These are phyloP conservation scores for Sugiyamaella japonica DNA, from an alignment of 1,139 yeast species.

Conservation along the genomic window DNA sequence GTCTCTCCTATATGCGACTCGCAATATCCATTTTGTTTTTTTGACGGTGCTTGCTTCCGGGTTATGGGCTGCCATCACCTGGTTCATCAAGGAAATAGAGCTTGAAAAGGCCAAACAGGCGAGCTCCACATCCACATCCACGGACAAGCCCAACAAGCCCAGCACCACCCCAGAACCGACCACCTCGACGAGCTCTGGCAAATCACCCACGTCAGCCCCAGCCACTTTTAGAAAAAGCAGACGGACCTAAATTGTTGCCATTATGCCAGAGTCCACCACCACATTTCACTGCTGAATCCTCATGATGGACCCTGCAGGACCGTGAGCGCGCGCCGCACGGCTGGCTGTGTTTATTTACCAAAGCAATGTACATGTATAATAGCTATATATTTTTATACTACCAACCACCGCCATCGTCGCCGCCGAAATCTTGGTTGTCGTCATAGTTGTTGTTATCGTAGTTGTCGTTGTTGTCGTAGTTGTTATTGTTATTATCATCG, in stretches of 20 bases:
- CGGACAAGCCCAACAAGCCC: neutral
- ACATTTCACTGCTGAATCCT: too few species aligned
- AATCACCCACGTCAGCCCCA: constrained; percentile 8
- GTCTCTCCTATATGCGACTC: constrained; percentile 60
- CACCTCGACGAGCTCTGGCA: constrained; percentile 16
- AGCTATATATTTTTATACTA: neutral
- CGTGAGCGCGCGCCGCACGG: too few species aligned
- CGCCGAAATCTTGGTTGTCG: constrained; percentile 7
- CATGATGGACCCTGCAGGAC: too few species aligned
- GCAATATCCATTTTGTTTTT: constrained; percentile 75
- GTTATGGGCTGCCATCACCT: constrained; percentile 77
- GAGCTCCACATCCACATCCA: constrained; percentile 11
- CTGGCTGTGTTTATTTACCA: neutral
- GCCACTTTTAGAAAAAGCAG: constrained; percentile 8
- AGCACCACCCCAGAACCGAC: constrained; percentile 10
- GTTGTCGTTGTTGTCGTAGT: constrained; percentile 21
- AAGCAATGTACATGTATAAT: neutral
- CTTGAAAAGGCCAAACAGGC: constrained; percentile 44
- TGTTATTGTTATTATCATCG: constrained; percentile 25
- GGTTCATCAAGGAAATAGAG: constrained; percentile 81
- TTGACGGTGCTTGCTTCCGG: constrained; percentile 66
- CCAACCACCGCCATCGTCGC: constrained; percentile 19
- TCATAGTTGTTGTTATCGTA: constrained; percentile 27
- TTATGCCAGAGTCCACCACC: too few species aligned
- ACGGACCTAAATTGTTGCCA: constrained; percentile 11